Conservation (phyloP, 2,329 filamentous ascomycete species). For the Aspergillus ibericus region DNA sequence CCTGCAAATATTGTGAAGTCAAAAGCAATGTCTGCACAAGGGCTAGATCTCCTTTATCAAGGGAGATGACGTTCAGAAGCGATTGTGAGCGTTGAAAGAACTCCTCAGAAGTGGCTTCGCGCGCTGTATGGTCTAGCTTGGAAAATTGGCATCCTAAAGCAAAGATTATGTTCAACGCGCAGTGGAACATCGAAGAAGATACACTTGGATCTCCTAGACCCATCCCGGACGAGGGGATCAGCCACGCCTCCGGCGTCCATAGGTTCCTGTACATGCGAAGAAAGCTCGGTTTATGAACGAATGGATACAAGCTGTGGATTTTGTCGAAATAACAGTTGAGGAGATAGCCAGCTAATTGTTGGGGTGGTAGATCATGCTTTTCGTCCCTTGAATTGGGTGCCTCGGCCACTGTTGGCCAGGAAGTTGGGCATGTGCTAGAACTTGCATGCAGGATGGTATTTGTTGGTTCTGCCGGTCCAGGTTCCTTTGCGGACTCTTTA, state of each 20-base stretch:
- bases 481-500: neutral
- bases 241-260: neutral
- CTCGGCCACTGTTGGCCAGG: neutral
- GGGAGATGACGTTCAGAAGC: neutral
- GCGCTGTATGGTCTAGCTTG: neutral
- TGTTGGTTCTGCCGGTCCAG: neutral
- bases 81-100: neutral
- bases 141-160: neutral
- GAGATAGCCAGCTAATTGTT: neutral
- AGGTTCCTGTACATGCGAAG: neutral
- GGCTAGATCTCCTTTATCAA: neutral
- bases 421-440: neutral
- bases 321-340: neutral
- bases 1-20: neutral
- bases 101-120: neutral
- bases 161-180: neutral
- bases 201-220: neutral
- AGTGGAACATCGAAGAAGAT: neutral
- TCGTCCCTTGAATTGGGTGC: neutral
- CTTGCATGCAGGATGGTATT: neutral
- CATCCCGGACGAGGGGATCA: neutral
- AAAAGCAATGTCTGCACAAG: neutral
- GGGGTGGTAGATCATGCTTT: neutral
- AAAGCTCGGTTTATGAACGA: neutral
- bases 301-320: neutral